Conservation (phyloP, 345 rosid species). For the Salix arbutifolia region DNA sequence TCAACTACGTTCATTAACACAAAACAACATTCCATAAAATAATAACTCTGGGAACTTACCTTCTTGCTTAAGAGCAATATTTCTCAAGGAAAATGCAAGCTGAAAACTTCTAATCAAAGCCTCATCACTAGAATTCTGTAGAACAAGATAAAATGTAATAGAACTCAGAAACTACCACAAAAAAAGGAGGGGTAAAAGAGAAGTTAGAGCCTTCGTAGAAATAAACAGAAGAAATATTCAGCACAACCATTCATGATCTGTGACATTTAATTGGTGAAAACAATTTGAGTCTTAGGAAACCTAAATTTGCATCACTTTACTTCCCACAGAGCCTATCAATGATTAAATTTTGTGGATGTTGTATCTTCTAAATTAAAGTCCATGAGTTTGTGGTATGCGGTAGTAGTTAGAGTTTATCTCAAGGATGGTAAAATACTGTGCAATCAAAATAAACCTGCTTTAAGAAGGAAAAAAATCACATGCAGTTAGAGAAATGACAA, state of each 20-base stretch:
- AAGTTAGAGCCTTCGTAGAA: background rate
- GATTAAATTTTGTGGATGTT: background rate
- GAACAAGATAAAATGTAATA: slow-evolving; percentile 6
- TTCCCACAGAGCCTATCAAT: background rate
- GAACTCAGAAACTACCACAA: slow-evolving; percentile 2
- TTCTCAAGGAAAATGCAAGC: slow-evolving; percentile 82
- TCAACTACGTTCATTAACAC: background rate
- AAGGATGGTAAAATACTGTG: background rate
- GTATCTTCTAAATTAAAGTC: background rate
- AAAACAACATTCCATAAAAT: background rate
- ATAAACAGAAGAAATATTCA: background rate
- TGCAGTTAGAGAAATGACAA: background rate
- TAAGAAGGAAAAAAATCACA: background rate
- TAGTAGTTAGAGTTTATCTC: background rate
- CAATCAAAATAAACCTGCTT: background rate
- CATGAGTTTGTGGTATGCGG: background rate
- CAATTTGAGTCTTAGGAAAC: background rate
- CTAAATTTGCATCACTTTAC: background rate
- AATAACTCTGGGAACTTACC: slow-evolving; percentile 44
- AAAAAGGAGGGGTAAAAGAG: background rate
- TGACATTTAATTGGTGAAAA: background rate
- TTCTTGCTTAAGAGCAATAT: slow-evolving; percentile 65
- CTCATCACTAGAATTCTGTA: slow-evolving; percentile 84
- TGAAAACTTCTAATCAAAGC: slow-evolving; percentile 80
- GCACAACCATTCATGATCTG: background rate